Conservation (phyloP, 345 rosid genomes). For the Euphorbia pulcherrima region DNA sequence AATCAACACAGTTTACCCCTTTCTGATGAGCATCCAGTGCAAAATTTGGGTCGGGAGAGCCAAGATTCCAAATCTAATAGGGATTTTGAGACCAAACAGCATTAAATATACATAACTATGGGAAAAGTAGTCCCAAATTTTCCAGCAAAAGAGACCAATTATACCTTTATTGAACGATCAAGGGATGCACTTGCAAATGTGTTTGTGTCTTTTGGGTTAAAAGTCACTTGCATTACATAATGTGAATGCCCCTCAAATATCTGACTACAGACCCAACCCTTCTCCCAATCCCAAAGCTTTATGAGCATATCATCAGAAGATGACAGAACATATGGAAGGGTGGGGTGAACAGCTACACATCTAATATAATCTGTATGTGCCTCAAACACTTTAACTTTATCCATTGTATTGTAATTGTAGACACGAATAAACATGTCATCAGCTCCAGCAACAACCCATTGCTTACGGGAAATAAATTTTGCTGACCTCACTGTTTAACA, state of each 20-base stretch:
- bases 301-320: slow-evolving; percentile 98
- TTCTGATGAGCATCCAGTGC: slow-evolving; percentile 93
- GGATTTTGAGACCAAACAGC: background rate
- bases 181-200: slow-evolving; percentile 98
- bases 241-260: slow-evolving; percentile 99
- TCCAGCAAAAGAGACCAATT: slow-evolving; percentile 2
- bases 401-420: slow-evolving; percentile 90
- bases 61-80: slow-evolving; percentile 85
- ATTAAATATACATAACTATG: slow-evolving; percentile 5
- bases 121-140: slow-evolving; percentile 14
- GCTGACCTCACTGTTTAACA: slow-evolving; percentile 82
- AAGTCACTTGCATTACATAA: slow-evolving; percentile 97
- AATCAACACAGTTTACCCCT: slow-evolving; percentile 90
- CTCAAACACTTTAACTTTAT: slow-evolving; percentile 83
- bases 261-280: slow-evolving; percentile 88
- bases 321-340: slow-evolving; percentile 83
- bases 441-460: slow-evolving; percentile 96
- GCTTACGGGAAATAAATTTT: slow-evolving; percentile 75
- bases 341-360: slow-evolving; percentile 91
- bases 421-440: slow-evolving; percentile 92
- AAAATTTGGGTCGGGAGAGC: slow-evolving; percentile 89
- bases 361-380: slow-evolving; percentile 97
- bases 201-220: slow-evolving; percentile 85
- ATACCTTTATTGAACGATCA: slow-evolving; percentile 88
- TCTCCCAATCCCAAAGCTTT: slow-evolving; percentile 99